A percentile compares a stretch with the other conserved stretches of the same genome.
Evolutionary conservation across 2,329 filamentous ascomycete species (phyloP).

Genomic region (Fusarium citri): DNA sequence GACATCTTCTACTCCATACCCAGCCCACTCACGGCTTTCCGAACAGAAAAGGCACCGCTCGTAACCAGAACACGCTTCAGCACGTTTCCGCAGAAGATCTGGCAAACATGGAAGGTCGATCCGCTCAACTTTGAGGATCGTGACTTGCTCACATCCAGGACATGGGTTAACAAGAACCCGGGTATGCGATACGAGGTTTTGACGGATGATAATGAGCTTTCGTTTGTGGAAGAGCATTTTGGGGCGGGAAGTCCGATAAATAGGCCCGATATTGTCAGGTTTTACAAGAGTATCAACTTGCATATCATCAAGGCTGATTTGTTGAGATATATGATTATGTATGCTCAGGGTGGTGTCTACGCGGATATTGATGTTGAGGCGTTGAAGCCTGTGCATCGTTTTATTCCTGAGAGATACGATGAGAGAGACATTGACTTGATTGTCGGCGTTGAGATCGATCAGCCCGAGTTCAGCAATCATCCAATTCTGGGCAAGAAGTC

Average conservation of each 20-base stretch:
- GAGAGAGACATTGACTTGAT: conserved; percentile 77
- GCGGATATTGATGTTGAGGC: conserved; percentile 60
- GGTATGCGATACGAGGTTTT: conserved; percentile 75
- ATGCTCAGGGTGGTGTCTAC: conserved; percentile 82
- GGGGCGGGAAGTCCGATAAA: conserved; percentile 73
- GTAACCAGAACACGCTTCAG: conserved; percentile 38
- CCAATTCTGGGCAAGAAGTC: conserved; percentile 75
- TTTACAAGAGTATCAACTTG: conserved; percentile 69
- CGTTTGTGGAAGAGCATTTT: conserved; percentile 76
- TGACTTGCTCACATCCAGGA: conserved; percentile 69
- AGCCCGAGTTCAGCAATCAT: conserved; percentile 72
- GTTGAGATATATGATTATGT: conserved; percentile 76
- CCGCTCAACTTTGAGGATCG: conserved; percentile 74
- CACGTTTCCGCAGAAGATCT: conserved; percentile 75
- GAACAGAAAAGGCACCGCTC: conserved; percentile 20
- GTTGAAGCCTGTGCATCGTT: conserved; percentile 50
- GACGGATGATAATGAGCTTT: conserved; percentile 74
- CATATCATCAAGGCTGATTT: conserved; percentile 75
- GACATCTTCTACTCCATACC: conserved; percentile 53
- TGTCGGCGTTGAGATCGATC: conserved; percentile 77
- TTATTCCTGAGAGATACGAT: conserved; percentile 65
- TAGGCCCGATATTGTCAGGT: conserved; percentile 72
- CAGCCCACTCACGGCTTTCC: conserved; percentile 35
- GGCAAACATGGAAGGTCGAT: conserved; percentile 81
- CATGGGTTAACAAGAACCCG: conserved; percentile 75